Percentiles rank a stretch among this genome's conserved stretches.
Conservation (phyloP, 2,329 filamentous ascomycete species). For the Talaromyces sp. region DNA sequence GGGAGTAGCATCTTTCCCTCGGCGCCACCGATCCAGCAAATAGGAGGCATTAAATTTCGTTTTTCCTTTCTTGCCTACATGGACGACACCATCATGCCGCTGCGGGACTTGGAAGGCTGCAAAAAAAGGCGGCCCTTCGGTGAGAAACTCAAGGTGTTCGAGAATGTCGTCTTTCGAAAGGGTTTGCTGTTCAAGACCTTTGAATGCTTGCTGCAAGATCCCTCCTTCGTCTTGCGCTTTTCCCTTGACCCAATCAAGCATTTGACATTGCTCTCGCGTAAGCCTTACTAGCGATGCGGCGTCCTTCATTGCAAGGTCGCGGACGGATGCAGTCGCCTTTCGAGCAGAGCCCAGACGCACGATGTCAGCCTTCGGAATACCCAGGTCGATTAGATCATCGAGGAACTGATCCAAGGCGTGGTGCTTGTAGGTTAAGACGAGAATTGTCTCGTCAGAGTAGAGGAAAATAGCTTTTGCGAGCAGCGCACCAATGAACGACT, state of each 20-base stretch:
- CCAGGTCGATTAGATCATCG: conserved; percentile 48
- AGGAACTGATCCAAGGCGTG: conserved; percentile 60
- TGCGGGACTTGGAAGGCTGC: conserved; percentile 51
- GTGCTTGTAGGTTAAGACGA: conserved; percentile 61
- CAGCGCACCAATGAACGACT: conserved; percentile 63
- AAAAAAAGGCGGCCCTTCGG: conserved; percentile 44
- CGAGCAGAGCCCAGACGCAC: conserved; percentile 52
- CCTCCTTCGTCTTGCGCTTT: conserved; percentile 7
- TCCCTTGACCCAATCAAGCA: background rate
- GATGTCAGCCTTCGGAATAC: conserved; percentile 35
- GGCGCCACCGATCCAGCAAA: conserved; percentile 49
- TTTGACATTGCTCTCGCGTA: background rate
- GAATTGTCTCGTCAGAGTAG: conserved; percentile 44
- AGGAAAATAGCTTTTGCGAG: conserved; percentile 51
- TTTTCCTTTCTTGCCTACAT: conserved; percentile 44
- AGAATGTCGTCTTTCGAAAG: conserved; percentile 24
- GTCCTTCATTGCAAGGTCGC: background rate
- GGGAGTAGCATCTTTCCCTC: conserved; percentile 43
- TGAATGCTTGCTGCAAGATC: conserved; percentile 11
- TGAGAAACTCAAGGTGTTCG: conserved; percentile 44
- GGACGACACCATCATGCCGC: conserved; percentile 29
- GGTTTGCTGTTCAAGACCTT: background rate
- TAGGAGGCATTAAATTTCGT: conserved; percentile 40
- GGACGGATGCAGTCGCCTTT: conserved; percentile 44
- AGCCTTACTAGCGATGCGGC: background rate